These are phyloP conservation scores for Populus ilicifolia DNA, from an alignment of 345 rosid species.

Conservation along the genomic window DNA sequence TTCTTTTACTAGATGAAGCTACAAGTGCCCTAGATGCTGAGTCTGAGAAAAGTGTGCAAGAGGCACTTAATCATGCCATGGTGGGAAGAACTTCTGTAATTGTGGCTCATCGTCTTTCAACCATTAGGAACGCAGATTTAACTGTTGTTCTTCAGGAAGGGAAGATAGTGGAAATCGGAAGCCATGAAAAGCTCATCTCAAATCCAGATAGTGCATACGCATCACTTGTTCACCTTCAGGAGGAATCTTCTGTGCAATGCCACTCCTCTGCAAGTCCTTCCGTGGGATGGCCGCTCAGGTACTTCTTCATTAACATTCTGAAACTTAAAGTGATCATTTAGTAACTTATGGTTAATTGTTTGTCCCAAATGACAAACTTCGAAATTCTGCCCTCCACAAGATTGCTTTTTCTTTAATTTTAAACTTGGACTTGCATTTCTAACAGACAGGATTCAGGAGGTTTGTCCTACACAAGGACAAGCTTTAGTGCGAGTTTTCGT, in stretches of 20 bases:
- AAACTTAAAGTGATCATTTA: too few relatives aligned
- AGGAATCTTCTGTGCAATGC: slow-evolving; percentile 49
- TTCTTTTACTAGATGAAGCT: slow-evolving; percentile 90
- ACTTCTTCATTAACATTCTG: slow-evolving; percentile 2
- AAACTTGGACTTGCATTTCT: slow-evolving; percentile 23
- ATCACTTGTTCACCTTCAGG: slow-evolving; percentile 70
- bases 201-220: slow-evolving; percentile 57
- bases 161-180: slow-evolving; percentile 66
- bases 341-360: too few relatives aligned
- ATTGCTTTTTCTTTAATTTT: background rate
- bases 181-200: slow-evolving; percentile 65
- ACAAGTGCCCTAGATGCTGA: slow-evolving; percentile 89
- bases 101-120: slow-evolving; percentile 84
- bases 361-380: too few relatives aligned
- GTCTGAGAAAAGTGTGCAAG: slow-evolving; percentile 82
- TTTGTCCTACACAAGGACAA: slow-evolving; percentile 50
- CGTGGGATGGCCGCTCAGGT: slow-evolving; percentile 41
- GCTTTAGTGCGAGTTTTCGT: slow-evolving; percentile 58
- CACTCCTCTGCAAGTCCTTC: slow-evolving; percentile 39
- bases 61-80: slow-evolving; percentile 80
- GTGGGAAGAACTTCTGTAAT: slow-evolving; percentile 76
- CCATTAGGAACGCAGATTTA: slow-evolving; percentile 69
- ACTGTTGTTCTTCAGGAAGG: slow-evolving; percentile 69
- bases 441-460: slow-evolving; percentile 42
- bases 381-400: too few relatives aligned